phyloP scores from a whole-genome alignment of 139 green algal genomes.

The Tetraselmis striata region DNA sequence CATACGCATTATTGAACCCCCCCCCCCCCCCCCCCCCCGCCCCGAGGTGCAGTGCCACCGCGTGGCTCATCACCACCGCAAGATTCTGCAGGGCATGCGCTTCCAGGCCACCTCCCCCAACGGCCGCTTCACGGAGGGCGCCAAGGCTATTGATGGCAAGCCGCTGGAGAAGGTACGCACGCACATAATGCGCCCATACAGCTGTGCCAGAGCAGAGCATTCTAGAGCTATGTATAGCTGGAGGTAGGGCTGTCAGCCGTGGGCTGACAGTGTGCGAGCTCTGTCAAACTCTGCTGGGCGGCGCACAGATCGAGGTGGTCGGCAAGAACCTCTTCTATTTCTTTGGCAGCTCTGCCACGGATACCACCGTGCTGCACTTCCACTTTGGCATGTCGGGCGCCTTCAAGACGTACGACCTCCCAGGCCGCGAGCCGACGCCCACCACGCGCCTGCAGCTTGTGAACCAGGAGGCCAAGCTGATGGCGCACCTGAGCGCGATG shows the following conservation, averaged over 20 bases:
- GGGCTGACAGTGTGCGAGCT: no score
- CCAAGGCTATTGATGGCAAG: slow-evolving; percentile 39
- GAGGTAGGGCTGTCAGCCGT: no score
- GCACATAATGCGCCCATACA: no score
- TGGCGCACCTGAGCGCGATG: slow-evolving; percentile 73
- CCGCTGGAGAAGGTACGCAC: slow-evolving; percentile 19
- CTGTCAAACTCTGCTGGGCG: no score
- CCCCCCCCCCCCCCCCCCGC: no score
- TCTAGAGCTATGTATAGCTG: no score
- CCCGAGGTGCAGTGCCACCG: slow-evolving; percentile 62
- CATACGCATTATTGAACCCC: no score
- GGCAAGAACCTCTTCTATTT: slow-evolving; percentile 88
- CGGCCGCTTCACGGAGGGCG: slow-evolving; percentile 60
- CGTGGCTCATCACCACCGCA: slow-evolving; percentile 53
- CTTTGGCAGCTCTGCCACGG: slow-evolving; percentile 26
- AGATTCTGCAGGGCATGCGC: slow-evolving; percentile 37
- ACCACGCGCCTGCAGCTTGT: slow-evolving; percentile 61
- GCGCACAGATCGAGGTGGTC: slow-evolving; percentile 55
- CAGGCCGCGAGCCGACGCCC: slow-evolving; percentile 33
- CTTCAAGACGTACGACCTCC: slow-evolving; percentile 24
- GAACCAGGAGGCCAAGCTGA: slow-evolving; percentile 29
- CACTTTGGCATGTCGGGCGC: slow-evolving; percentile 79
- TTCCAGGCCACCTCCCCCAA: slow-evolving; percentile 70
- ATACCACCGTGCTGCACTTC: slow-evolving; percentile 55
- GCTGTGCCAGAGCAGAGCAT: no score